These are phyloP conservation scores for Serendipita sp. DNA, from an alignment of 768 basidiomycete species.

Conservation along the genomic window DNA sequence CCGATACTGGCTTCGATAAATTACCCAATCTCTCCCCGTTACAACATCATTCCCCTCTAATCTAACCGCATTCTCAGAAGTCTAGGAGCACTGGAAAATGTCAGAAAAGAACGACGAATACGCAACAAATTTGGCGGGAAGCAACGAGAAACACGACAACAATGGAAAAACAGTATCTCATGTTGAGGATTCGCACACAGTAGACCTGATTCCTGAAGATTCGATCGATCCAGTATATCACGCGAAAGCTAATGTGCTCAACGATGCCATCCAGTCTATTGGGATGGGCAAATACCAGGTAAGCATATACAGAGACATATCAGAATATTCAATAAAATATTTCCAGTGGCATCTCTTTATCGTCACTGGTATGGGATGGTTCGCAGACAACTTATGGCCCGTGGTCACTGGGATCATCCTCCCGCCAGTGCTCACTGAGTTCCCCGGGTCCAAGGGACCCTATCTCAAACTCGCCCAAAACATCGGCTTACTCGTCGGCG, in stretches of 20 bases:
- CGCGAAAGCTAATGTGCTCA: conserved; percentile 40
- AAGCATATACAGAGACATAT: neutral
- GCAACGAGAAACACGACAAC: neutral
- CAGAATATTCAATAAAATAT: neutral
- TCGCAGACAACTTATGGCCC: conserved; percentile 61
- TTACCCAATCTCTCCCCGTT: no score
- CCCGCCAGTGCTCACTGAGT: conserved; percentile 47
- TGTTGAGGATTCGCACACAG: neutral
- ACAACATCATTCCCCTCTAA: no score
- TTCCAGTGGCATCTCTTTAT: conserved; percentile 43
- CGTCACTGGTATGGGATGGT: conserved; percentile 61
- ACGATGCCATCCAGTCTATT: conserved; percentile 45
- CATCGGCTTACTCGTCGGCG: conserved; percentile 50
- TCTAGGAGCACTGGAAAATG: no score
- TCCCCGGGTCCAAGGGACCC: conserved; percentile 36
- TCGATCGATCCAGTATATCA: conserved; percentile 41
- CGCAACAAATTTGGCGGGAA: no score
- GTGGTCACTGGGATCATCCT: conserved; percentile 55
- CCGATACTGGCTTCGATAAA: no score
- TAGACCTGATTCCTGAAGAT: conserved; percentile 12
- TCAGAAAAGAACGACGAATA: neutral
- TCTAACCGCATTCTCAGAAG: no score
- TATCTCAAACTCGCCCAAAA: conserved; percentile 56
- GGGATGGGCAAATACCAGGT: conserved; percentile 55
- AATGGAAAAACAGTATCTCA: neutral